phyloP scores from a whole-genome alignment of 2,329 filamentous ascomycete genomes.

The Ceratocystis papillata region DNA sequence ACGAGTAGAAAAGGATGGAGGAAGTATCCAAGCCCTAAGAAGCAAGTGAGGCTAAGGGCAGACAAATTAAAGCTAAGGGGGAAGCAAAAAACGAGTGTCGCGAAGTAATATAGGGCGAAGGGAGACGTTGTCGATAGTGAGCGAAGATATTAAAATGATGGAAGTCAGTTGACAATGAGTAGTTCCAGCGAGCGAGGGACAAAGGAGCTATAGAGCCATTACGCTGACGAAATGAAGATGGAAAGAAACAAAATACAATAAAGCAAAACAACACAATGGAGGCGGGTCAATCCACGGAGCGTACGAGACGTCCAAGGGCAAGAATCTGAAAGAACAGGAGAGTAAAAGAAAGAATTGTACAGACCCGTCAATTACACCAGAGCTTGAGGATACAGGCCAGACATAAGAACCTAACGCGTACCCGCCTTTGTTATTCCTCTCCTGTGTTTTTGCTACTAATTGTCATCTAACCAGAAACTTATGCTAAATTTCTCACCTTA shows the following conservation, averaged over 20 bases:
- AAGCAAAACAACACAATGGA: neutral
- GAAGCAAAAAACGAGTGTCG: slow-evolving; percentile 6
- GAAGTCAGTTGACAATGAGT: neutral
- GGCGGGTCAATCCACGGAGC: neutral
- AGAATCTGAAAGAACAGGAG: neutral
- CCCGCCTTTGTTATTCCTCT: neutral
- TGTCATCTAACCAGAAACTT: neutral
- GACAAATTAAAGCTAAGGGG: neutral
- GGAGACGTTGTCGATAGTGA: slow-evolving; percentile 1
- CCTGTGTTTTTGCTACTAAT: neutral
- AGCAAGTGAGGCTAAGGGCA: neutral
- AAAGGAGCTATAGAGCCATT: neutral
- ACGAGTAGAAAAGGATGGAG: neutral
- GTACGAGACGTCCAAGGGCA: neutral
- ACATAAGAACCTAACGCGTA: slow-evolving; percentile 4
- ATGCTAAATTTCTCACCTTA: neutral
- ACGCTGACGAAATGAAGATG: neutral
- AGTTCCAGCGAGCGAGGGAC: neutral
- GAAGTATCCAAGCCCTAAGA: neutral
- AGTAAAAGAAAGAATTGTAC: neutral
- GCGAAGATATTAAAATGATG: neutral
- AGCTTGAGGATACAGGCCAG: neutral
- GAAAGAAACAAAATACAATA: neutral
- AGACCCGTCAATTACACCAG: too few relatives aligned
- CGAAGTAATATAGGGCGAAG: slow-evolving; percentile 12